phyloP scores from a whole-genome alignment of 371 early-diverging fungal species.

The Rhizomucor miehei region DNA sequence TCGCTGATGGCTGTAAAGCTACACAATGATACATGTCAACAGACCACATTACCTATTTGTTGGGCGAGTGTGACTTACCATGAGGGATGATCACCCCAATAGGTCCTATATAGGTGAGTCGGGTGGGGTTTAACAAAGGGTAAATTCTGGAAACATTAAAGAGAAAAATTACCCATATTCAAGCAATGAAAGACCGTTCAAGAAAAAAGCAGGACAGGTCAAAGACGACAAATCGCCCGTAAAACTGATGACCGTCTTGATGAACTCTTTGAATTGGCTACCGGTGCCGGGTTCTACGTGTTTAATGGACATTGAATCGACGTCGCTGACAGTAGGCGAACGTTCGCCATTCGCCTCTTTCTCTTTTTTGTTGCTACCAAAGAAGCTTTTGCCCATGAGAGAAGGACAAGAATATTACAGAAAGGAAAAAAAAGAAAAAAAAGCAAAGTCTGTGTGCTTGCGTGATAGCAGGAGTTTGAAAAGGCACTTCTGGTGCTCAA shows the following conservation, averaged over 20 bases:
- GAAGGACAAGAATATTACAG: not conserved
- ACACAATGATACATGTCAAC: not conserved
- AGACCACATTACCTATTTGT: too few species aligned
- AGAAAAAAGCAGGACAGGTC: constrained; percentile 76
- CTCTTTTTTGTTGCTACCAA: constrained; percentile 6
- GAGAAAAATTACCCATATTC: constrained; percentile 68
- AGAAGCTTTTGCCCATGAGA: constrained; percentile 14
- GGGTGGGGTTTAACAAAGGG: constrained; percentile 2
- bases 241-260: constrained; percentile 69
- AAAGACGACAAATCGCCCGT: constrained; percentile 79
- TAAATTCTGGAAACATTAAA: not conserved
- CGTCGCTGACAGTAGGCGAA: constrained; percentile 29
- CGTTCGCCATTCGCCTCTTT: constrained; percentile 18
- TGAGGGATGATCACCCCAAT: constrained; percentile 41
- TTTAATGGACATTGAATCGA: constrained; percentile 40
- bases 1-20: constrained; percentile 43
- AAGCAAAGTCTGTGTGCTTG: not conserved
- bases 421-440: not conserved
- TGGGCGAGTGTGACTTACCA: constrained; percentile 16
- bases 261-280: constrained; percentile 47
- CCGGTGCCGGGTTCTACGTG: constrained; percentile 36
- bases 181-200: constrained; percentile 70
- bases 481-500: too few species aligned
- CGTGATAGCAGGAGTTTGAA: not conserved
- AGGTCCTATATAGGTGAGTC: constrained; percentile 14